Base-by-base conservation (phyloP, 495 filamentous ascomycete genomes). In the Aspergillus wentii region DNA sequence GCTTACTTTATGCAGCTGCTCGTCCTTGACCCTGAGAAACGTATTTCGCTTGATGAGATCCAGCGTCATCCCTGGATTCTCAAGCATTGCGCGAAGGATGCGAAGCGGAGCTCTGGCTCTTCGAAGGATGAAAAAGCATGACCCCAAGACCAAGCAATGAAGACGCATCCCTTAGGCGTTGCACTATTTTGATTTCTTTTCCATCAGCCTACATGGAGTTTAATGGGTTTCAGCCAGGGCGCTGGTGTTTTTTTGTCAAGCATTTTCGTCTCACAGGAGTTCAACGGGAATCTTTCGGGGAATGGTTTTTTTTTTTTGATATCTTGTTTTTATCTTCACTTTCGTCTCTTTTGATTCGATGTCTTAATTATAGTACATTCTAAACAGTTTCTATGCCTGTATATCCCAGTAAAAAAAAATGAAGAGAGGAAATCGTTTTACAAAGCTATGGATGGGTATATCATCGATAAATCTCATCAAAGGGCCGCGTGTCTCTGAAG, bases 381-480 rank as follows among this genome's bases (percentile, higher is more conserved):
- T 5, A 30, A 11, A 33, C 10, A n/a, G n/a, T n/a, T n/a, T n/a
- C n/a, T n/a, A n/a, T n/a, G n/a, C 2, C n/a, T 26, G 11, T 27
- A n/a, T n/a, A 17, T 18, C 17, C 10, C 20, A 38, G 15, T 29
- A 42, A 37, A 32, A 42, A 37, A 18, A 23, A 30, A 41, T 28
- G 44, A 43, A 44, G 34, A 31, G 37, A 31, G 11, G 15, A 16
- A 21, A 17, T 33, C 20, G 17, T 21, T 16, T 8, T 15, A 15
- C 9, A 16, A 25, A 8, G 30, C 11, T 14, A 17, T 8, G 30
- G 17, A 33, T 31, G 38, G 42, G 14, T 29, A 29, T 51, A 50
- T 83, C 62, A 98, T 66, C 87, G 79, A 59, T 94, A 98, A 21
- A 98, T 89, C 52, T 95, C 89, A 61, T 96, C 87, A 62, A 98